Conservation (phyloP, 176 grass and related monocot genomes). For the Elymus sibiricus region DNA sequence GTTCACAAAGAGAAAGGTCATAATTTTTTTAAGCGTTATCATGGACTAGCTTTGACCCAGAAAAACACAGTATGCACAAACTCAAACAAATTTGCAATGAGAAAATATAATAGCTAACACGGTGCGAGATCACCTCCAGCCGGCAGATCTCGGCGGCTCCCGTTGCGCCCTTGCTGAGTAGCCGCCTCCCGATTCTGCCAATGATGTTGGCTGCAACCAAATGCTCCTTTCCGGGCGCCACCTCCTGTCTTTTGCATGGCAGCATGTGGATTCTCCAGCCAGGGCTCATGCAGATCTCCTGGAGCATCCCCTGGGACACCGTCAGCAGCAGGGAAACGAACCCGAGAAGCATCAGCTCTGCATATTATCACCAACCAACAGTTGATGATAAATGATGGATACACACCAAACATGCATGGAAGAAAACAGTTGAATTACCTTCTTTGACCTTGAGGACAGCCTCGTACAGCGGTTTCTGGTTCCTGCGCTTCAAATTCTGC, state of each 20-base stretch:
- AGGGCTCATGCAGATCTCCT: slow-evolving; percentile 58
- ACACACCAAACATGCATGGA: too few relatives aligned
- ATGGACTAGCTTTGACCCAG: too few relatives aligned
- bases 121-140: slow-evolving; percentile 29
- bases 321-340: slow-evolving; percentile 86
- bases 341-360: slow-evolving; percentile 87
- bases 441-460: slow-evolving; percentile 84
- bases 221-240: slow-evolving; percentile 12
- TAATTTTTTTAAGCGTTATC: too few relatives aligned
- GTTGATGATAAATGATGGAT: too few relatives aligned
- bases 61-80: too few relatives aligned
- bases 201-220: slow-evolving; percentile 19
- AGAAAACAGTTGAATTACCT: slow-evolving; percentile 37
- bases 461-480: slow-evolving; percentile 73
- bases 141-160: slow-evolving; percentile 30
- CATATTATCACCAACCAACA: slow-evolving; percentile 4
- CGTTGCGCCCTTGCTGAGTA: slow-evolving; percentile 29
- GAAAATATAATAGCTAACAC: neutral
- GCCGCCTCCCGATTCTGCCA: slow-evolving; percentile 35
- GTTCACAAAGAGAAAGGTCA: too few relatives aligned
- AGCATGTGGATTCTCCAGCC: slow-evolving; percentile 67
- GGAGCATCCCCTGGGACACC: slow-evolving; percentile 61
- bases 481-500: slow-evolving; percentile 56
- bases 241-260: slow-evolving; percentile 40
- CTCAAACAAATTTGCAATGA: too few relatives aligned